phyloP scores from a whole-genome alignment of 768 basidiomycete genomes.

The Cystofilobasidium macerans region DNA sequence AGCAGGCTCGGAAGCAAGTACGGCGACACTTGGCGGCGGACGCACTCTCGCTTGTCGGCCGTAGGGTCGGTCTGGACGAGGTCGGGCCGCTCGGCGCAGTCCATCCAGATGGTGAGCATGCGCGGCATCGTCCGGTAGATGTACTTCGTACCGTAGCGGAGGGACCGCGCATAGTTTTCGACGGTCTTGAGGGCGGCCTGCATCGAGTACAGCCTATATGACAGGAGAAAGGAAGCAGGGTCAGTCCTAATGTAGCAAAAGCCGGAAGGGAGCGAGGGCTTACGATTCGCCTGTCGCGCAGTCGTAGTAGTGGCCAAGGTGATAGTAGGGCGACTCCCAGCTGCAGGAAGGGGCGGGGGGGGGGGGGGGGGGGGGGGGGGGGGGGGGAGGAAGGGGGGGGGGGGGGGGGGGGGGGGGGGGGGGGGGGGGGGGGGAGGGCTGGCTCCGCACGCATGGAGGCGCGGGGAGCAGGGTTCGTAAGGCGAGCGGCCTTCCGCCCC shows the following conservation, averaged over 20 bases:
- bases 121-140: slow-evolving; percentile 92
- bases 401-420: too few species aligned
- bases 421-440: too few species aligned
- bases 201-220: background rate
- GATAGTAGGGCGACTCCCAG: slow-evolving; percentile 67
- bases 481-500: too few species aligned
- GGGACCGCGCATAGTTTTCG: slow-evolving; percentile 56
- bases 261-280: background rate
- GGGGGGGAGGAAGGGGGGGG: too few species aligned
- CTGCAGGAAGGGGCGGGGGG: too few species aligned
- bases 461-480: too few species aligned
- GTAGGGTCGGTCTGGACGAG: slow-evolving; percentile 30
- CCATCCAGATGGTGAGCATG: slow-evolving; percentile 86
- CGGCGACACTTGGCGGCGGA: too few species aligned
- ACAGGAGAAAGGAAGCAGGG: background rate
- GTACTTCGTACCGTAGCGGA: slow-evolving; percentile 78
- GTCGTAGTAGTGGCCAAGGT: slow-evolving; percentile 82
- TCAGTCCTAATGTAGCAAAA: background rate
- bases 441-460: too few species aligned
- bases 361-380: too few species aligned
- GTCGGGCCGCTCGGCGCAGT: slow-evolving; percentile 58
- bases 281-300: slow-evolving; percentile 3
- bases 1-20: too few species aligned
- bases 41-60: too few species aligned
- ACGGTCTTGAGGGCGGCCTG: slow-evolving; percentile 42